Evolutionary conservation across 768 basidiomycete species (phyloP), one percentile per base, ranked within the genome.

Genomic region (Tulasnella calospora): DNA sequence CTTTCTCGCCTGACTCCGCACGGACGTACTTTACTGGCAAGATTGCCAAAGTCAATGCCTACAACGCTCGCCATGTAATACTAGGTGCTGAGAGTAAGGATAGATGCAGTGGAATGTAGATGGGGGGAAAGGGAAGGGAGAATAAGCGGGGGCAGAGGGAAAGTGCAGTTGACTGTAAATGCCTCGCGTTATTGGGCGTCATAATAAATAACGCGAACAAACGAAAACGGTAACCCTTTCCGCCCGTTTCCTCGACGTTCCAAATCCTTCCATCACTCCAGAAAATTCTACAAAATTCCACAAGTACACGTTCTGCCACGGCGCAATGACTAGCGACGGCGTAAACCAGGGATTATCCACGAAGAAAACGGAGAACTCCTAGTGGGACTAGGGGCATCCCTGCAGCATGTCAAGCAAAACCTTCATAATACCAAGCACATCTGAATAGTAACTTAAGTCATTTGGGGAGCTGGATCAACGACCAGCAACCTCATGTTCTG

Each of bases 31-130:
- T 96, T 95, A 86, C 92, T 94, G 85, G 92, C 91, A 19, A 96
- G 88, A 76, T 94, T 90, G 83, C 96, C 96, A 84, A 97, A 90
- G 88, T 98, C 96, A 81, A 98, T 90, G 83, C 96, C 96, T 82
- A 98, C 96, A 86, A 97, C 96, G 81, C 83, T 83, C 83, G 94
- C 90, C 94, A 94, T 95, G 71, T 15, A 35, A 44, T 36, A 23
- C 47, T n/a, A 76, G 73, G 55, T 61, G 44, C 30, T 40, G 40
- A 73, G n/a, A n/a, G 46, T 67, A 72, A 73, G 51, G 61, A 73
- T 77, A 51, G 51, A 8, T 51, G 51, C 21, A 23, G 61, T 57
- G 79, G 69, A 35, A 77, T 44, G 78, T n/a, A 35, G 73, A 51
- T 38, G 47, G 55, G 38, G 33, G 33, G 47, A 47, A 33, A 55